A percentile compares a stretch with the other conserved stretches of the same genome.
Conservation (phyloP, 2,329 filamentous ascomycete species). For the Aphanoascus verrucosus region DNA sequence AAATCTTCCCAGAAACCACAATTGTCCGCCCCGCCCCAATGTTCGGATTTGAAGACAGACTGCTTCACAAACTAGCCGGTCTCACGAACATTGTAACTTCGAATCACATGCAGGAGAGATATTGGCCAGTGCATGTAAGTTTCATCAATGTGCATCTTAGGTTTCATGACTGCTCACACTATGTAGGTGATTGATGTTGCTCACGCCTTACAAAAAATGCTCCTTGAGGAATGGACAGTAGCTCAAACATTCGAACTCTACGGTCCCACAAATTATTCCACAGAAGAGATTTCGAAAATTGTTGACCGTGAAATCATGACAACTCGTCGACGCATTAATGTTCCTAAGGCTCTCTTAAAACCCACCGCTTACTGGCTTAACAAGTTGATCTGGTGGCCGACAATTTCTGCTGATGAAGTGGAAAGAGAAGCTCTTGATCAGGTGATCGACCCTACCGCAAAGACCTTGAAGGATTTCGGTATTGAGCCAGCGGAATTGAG, state of each 20-base stretch:
- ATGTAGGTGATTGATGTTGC: constrained; percentile 78
- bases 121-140: constrained; percentile 78
- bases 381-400: constrained; percentile 78
- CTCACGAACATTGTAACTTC: constrained; percentile 73
- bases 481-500: constrained; percentile 81
- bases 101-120: constrained; percentile 87
- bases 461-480: constrained; percentile 88
- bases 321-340: constrained; percentile 77
- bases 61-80: constrained; percentile 75
- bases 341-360: constrained; percentile 72
- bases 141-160: not conserved
- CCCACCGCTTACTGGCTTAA: constrained; percentile 65
- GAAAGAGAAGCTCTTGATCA: constrained; percentile 92
- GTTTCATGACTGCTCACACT: constrained; percentile 12
- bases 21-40: constrained; percentile 88
- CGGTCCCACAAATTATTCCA: constrained; percentile 85
- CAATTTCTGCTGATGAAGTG: constrained; percentile 70
- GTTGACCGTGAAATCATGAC: constrained; percentile 91
- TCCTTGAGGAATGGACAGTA: constrained; percentile 80
- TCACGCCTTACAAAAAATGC: constrained; percentile 76
- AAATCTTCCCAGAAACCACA: constrained; percentile 92
- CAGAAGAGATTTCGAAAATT: constrained; percentile 71
- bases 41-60: constrained; percentile 89
- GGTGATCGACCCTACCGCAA: constrained; percentile 75
- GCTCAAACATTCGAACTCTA: constrained; percentile 90